Evolutionary conservation across 192 early-diverging fungal genomes (phyloP).

Genomic region (Haplosporangium gracile): DNA sequence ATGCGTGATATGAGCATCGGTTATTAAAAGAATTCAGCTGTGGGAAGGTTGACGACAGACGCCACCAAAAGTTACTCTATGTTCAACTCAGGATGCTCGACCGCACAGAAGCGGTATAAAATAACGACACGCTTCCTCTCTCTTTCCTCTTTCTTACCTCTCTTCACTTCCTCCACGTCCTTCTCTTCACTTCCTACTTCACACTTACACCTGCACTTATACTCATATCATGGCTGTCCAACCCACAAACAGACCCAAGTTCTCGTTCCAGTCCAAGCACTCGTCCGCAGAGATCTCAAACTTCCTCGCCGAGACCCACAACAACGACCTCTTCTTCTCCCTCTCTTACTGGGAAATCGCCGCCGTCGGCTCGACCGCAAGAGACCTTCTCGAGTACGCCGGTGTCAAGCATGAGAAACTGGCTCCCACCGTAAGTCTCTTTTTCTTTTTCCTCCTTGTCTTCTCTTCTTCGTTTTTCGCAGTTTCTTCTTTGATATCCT

Average conservation of each 20-base stretch:
- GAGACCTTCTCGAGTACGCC: conserved; percentile 27
- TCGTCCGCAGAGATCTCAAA: neutral
- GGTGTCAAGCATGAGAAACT: neutral
- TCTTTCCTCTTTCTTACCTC: neutral
- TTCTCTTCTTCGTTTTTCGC: too few species aligned
- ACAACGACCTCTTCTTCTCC: conserved; percentile 29
- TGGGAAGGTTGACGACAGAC: neutral
- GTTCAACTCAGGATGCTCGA: too few species aligned
- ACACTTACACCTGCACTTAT: too few species aligned
- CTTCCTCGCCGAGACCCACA: conserved; percentile 13
- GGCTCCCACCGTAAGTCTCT: neutral
- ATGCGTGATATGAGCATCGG: too few species aligned
- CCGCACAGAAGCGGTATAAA: neutral
- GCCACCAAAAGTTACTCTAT: neutral
- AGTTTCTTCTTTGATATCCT: conserved; percentile 11
- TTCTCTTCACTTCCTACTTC: neutral
- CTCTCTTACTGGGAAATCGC: conserved; percentile 35
- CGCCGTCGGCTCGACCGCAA: conserved; percentile 27
- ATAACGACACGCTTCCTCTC: neutral
- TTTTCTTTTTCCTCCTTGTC: too few species aligned
- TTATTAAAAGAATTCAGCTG: neutral
- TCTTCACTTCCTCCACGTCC: neutral
- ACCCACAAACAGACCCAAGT: neutral
- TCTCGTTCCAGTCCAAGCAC: conserved; percentile 5
- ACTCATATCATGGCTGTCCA: neutral